phyloP scores from a whole-genome alignment of 208 protist genomes.

The Phytomonas serpens region DNA sequence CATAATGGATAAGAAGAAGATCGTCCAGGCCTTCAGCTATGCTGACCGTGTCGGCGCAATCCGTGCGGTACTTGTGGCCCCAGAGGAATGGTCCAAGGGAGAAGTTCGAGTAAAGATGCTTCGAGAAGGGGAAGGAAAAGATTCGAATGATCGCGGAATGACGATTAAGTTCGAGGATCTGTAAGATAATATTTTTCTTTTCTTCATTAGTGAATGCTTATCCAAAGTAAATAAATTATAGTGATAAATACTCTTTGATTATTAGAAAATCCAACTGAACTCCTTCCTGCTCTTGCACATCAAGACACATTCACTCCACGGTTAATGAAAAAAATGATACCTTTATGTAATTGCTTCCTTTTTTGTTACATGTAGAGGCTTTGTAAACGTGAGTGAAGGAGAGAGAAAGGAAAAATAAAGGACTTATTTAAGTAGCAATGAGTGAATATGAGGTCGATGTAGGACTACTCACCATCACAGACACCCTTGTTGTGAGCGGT shows the following conservation, averaged over 20 bases:
- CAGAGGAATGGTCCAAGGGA: constrained; percentile 88
- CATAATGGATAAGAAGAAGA: constrained; percentile 90
- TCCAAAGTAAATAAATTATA: no score
- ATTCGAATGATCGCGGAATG: constrained; percentile 38
- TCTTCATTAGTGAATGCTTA: constrained; percentile 3
- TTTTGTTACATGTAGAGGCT: background rate
- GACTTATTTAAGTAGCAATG: constrained; percentile 20
- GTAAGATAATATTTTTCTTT: constrained; percentile 12
- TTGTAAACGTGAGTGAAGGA: background rate
- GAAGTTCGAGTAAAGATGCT: constrained; percentile 91
- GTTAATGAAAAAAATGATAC: background rate
- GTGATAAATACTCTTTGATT: background rate
- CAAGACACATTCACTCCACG: background rate
- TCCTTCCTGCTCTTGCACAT: background rate
- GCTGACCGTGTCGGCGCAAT: constrained; percentile 91
- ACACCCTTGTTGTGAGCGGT: constrained; percentile 73
- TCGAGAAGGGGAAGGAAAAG: constrained; percentile 55
- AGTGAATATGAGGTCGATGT: constrained; percentile 71
- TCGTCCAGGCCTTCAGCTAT: constrained; percentile 89
- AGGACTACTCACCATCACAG: constrained; percentile 71
- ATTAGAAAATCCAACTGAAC: background rate
- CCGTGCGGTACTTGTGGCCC: constrained; percentile 87
- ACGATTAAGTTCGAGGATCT: constrained; percentile 49
- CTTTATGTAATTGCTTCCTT: background rate
- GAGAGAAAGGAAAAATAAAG: background rate